Evolutionary conservation across 2,329 filamentous ascomycete genomes (phyloP), one percentile per base, ranked within the genome.

Genomic region (Clonostachys rosea): DNA sequence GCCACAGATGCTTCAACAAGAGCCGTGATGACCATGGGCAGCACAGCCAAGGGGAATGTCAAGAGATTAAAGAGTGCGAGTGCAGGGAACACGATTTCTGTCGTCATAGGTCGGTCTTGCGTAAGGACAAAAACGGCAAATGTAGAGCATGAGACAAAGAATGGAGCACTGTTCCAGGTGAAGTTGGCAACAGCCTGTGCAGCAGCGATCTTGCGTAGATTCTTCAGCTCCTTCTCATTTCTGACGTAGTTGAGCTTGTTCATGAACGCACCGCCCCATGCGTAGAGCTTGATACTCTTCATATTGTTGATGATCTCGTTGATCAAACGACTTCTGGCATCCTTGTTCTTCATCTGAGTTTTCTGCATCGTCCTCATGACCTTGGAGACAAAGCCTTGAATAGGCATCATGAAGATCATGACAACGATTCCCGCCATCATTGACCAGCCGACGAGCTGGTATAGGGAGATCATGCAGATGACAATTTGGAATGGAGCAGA

Each of bases 251-350:
- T 97, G 49, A 99, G 82, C 69, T 95, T 96, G 68, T 91, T 94
- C 85, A 96, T 96, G 63, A 99, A 99, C 13, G 94, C 92, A 33
- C 86, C 87, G 34, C 91, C 92, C 94, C 94, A 99, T 33, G 94
- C 94, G 64, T 96, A 99, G 17, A 99, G 81, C 72, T 99, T 99
- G 74, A 99, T 94, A 63, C 91, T 95, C 75, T 99, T 99, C 89
- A 99, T 99, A 70, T 97, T 97, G 75, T 95, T 96, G 61, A 99
- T 76, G 55, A 99, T 99, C 67, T 99, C 94, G 7, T 92, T 95
- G 76, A 97, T 96, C 49, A 99, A 72, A 44, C 92, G 83, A 42
- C 91, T 96, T 61, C 94, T 83, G 37, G 91, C 81, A 60, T 99
- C 94, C 71, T 99, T 99, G 73, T 97, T 97, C 75, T 95, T 95